These are phyloP conservation scores for Deinandra increscens DNA, from an alignment of 129 eudicot species.

Conservation along the genomic window DNA sequence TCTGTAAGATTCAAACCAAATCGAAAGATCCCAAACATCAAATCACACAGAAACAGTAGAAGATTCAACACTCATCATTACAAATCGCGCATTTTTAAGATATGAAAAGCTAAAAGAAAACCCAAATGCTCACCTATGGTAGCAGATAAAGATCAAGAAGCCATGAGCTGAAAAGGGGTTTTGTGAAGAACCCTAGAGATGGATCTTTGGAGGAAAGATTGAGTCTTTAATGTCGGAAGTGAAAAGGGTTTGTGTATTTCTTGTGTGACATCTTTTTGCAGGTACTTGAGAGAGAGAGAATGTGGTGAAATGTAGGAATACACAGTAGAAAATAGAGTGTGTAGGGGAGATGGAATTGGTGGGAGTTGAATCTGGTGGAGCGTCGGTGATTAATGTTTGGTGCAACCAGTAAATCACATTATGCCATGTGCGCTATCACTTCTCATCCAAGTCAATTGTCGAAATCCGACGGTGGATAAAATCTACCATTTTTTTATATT, in stretches of 20 bases:
- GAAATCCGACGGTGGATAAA: constrained; percentile 23
- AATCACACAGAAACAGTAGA: not conserved
- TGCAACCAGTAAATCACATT: constrained; percentile 16
- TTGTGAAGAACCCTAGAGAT: constrained; percentile 23
- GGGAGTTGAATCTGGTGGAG: constrained; percentile 37
- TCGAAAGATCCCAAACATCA: constrained; percentile 21
- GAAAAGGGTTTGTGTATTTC: constrained; percentile 34
- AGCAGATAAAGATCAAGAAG: constrained; percentile 35
- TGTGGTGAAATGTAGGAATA: constrained; percentile 6
- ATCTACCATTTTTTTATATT: not conserved
- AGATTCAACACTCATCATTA: constrained; percentile 2
- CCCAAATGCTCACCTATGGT: constrained; percentile 28
- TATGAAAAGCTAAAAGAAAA: not conserved
- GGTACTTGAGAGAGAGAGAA: not conserved
- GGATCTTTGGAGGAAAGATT: constrained; percentile 26
- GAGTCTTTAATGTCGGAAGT: constrained; percentile 8
- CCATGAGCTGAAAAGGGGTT: constrained; percentile 31
- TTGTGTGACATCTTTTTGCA: constrained; percentile 21
- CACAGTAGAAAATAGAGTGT: constrained; percentile 19
- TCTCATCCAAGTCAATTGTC: constrained; percentile 23
- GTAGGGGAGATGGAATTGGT: constrained; percentile 5
- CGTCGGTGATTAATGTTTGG: constrained; percentile 36
- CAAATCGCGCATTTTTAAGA: constrained; percentile 30
- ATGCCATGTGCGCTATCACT: constrained; percentile 22
- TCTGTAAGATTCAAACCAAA: constrained; percentile 27